Percentiles rank a stretch among this genome's conserved stretches.
Evolutionary conservation across 768 basidiomycete genomes (phyloP).

Genomic region (Amanita rubescens): DNA sequence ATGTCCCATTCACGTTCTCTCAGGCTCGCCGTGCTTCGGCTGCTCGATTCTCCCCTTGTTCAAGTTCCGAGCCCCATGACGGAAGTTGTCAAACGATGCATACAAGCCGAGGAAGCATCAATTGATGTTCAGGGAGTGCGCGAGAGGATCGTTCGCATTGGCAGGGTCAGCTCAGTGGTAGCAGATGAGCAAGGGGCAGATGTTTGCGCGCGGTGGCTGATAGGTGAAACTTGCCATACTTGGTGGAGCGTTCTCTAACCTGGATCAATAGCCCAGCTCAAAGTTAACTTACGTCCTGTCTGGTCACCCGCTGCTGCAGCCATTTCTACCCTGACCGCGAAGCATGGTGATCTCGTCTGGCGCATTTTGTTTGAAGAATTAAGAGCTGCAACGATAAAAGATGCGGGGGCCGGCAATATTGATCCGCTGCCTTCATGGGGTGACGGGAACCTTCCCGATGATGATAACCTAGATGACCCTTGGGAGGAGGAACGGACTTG

Average conservation of each 20-base stretch:
- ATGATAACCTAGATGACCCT: slow-evolving; percentile 27
- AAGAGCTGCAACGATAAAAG: slow-evolving; percentile 23
- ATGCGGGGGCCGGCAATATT: slow-evolving; percentile 8
- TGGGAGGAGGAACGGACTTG: slow-evolving; percentile 73
- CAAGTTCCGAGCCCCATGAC: slow-evolving; percentile 32
- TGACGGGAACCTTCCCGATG: background rate
- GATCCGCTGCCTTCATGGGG: background rate
- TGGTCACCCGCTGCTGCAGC: slow-evolving; percentile 80
- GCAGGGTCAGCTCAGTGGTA: slow-evolving; percentile 58
- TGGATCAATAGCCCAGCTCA: slow-evolving; percentile 62
- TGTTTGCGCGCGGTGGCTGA: slow-evolving; percentile 63
- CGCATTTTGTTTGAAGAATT: slow-evolving; percentile 57
- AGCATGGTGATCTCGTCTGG: slow-evolving; percentile 75
- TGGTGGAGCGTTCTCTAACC: background rate
- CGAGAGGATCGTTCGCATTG: slow-evolving; percentile 76
- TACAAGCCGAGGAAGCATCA: slow-evolving; percentile 76
- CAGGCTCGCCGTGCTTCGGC: slow-evolving; percentile 55
- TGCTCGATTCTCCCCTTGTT: slow-evolving; percentile 51
- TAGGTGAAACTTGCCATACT: slow-evolving; percentile 38
- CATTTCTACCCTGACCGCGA: slow-evolving; percentile 41
- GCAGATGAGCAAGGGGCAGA: slow-evolving; percentile 54
- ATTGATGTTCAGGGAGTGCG: slow-evolving; percentile 75
- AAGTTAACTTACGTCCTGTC: slow-evolving; percentile 86
- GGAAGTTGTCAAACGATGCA: slow-evolving; percentile 56
- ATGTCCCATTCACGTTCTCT: slow-evolving; percentile 66